A percentile compares a stretch with the other conserved stretches of the same genome.
These are phyloP conservation scores for Obba rivulosa DNA, from an alignment of 768 basidiomycete species.

Conservation along the genomic window DNA sequence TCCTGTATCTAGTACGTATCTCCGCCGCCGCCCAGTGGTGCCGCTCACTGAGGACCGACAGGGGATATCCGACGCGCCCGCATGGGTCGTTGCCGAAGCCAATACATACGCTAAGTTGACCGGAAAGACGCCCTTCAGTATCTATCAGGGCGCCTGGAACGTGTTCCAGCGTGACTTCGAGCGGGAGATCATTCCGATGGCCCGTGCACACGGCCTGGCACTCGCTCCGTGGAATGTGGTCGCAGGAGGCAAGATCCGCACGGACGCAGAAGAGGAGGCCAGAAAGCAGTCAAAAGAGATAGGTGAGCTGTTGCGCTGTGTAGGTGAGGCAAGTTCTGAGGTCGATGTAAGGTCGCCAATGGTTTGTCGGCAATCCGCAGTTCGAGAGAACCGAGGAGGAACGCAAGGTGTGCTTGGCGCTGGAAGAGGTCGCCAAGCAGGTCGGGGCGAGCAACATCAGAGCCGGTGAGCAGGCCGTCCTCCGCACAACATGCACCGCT, in stretches of 20 bases:
- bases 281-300: constrained; percentile 23
- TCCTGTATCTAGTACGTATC: constrained; percentile 27
- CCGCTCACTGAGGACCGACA: neutral
- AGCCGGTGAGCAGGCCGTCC: neutral
- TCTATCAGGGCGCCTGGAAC: constrained; percentile 34
- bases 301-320: constrained; percentile 36
- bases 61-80: constrained; percentile 24
- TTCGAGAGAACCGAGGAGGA: constrained; percentile 44
- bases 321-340: no score
- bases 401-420: constrained; percentile 31
- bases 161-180: constrained; percentile 31
- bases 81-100: constrained; percentile 27
- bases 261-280: constrained; percentile 29
- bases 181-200: constrained; percentile 33
- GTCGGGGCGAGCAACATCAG: constrained; percentile 27
- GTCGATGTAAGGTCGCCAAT: constrained; percentile 29
- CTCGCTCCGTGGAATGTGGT: constrained; percentile 37
- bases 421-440: constrained; percentile 45
- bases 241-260: constrained; percentile 33
- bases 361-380: constrained; percentile 2
- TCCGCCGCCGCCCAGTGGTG: neutral
- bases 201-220: constrained; percentile 23
- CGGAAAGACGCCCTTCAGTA: constrained; percentile 33
- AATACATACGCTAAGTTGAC: constrained; percentile 33
- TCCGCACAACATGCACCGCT: neutral